Conservation (phyloP, 805 yeast genomes). For the Pichia sporocuriosa region DNA sequence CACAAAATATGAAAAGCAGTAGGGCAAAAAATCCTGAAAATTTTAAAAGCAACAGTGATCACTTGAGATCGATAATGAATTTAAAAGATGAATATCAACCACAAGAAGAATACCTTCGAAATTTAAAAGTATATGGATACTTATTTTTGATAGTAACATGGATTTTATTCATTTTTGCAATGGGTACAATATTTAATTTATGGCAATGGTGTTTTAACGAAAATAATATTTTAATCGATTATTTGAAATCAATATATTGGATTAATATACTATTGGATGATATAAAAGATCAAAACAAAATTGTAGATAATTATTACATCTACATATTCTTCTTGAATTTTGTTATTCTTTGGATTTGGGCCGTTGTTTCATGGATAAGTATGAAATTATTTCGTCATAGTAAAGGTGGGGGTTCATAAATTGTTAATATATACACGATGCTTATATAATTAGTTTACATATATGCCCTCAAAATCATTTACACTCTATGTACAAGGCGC, state of each 20-base stretch:
- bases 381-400: conserved; percentile 76
- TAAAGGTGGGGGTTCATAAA: conserved; percentile 44
- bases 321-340: conserved; percentile 27
- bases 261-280: conserved; percentile 7
- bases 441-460: too few species aligned
- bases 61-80: neutral
- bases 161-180: conserved; percentile 22
- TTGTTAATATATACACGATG: neutral
- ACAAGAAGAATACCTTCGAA: conserved; percentile 9
- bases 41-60: neutral
- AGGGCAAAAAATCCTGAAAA: too few species aligned
- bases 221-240: neutral
- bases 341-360: conserved; percentile 56
- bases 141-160: conserved; percentile 22
- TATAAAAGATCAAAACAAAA: conserved; percentile 6
- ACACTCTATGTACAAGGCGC: too few species aligned
- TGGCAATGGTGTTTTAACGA: conserved; percentile 27
- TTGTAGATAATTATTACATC: conserved; percentile 26
- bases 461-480: too few species aligned
- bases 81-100: neutral
- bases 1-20: too few species aligned
- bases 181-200: conserved; percentile 26
- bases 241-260: conserved; percentile 2
- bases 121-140: conserved; percentile 23
- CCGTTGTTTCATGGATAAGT: conserved; percentile 70